Conservation (phyloP, 208 protist species). For the Phytomonas serpens region DNA sequence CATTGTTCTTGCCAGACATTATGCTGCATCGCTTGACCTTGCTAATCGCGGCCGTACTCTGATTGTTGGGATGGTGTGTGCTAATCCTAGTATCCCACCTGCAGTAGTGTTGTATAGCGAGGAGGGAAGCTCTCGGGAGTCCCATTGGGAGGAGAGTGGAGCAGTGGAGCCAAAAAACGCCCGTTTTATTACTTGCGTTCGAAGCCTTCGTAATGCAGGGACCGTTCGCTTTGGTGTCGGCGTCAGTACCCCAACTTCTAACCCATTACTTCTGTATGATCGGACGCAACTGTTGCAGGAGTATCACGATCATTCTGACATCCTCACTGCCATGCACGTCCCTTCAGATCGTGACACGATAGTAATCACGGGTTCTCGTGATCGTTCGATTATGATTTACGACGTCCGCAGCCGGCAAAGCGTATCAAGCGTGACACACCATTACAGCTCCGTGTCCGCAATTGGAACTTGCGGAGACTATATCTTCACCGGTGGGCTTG, state of each 20-base stretch:
- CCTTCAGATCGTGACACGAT: constrained; percentile 51
- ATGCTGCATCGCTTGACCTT: constrained; percentile 78
- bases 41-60: constrained; percentile 60
- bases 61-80: constrained; percentile 66
- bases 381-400: constrained; percentile 75
- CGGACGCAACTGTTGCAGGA: constrained; percentile 46
- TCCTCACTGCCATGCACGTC: constrained; percentile 73
- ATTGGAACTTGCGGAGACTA: constrained; percentile 70
- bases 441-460: constrained; percentile 68
- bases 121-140: constrained; percentile 37
- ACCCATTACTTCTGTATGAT: constrained; percentile 64
- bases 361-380: constrained; percentile 76
- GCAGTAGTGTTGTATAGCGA: constrained; percentile 74
- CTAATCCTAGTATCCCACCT: constrained; percentile 31
- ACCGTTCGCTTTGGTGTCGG: constrained; percentile 54
- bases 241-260: constrained; percentile 25
- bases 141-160: constrained; percentile 64
- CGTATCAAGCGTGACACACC: constrained; percentile 39
- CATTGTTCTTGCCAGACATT: constrained; percentile 69
- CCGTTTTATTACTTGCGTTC: constrained; percentile 68
- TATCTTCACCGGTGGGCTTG: constrained; percentile 77
- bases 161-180: constrained; percentile 64
- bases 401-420: constrained; percentile 41
- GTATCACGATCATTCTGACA: constrained; percentile 75
- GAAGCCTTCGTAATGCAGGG: constrained; percentile 29